Evolutionary conservation across 2,329 filamentous ascomycete species (phyloP).

Genomic region (Colletotrichum sp.): DNA sequence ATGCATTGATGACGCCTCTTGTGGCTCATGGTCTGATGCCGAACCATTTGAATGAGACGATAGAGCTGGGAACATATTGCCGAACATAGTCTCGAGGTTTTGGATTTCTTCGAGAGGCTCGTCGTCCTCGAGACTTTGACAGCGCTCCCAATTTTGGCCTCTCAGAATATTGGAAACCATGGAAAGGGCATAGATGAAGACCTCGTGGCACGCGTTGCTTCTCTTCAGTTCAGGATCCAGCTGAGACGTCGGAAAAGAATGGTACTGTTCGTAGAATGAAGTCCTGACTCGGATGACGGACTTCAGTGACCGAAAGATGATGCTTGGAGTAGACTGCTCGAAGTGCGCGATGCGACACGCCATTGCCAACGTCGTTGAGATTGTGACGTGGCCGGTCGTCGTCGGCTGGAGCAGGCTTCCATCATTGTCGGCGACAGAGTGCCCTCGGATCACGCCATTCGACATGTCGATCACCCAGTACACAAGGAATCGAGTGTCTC

Average conservation of each 20-base stretch:
- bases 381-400: background rate
- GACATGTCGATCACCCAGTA: background rate
- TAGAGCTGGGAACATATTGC: background rate
- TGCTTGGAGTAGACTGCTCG: background rate
- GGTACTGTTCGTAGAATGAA: background rate
- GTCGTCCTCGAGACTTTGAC: background rate
- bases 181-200: background rate
- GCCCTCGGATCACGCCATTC: background rate
- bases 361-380: background rate
- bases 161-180: background rate
- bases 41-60: background rate
- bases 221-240: background rate
- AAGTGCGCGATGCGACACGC: background rate
- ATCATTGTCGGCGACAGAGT: background rate
- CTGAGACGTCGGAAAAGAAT: background rate
- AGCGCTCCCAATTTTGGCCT: background rate
- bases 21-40: background rate
- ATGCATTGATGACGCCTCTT: background rate
- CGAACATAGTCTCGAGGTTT: background rate
- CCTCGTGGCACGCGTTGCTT: background rate
- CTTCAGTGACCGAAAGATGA: background rate
- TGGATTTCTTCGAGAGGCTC: background rate
- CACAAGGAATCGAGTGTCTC: background rate
- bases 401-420: background rate
- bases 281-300: background rate